phyloP scores from a whole-genome alignment of 257 asterid species.

The Nicotiana tabacum region DNA sequence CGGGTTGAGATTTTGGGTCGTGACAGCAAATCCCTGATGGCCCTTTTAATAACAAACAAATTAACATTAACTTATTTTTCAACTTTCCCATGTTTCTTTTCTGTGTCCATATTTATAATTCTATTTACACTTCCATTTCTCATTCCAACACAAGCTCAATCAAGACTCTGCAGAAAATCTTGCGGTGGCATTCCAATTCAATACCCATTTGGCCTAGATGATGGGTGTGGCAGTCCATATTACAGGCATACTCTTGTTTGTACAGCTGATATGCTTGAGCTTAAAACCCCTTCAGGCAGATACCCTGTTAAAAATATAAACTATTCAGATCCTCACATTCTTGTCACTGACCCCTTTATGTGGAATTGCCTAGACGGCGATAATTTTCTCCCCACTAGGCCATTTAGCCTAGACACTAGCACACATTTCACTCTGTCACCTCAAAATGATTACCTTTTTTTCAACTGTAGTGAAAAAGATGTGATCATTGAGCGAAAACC shows the following conservation, averaged over 20 bases:
- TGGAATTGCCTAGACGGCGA: slow-evolving; percentile 71
- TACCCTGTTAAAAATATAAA: slow-evolving; percentile 55
- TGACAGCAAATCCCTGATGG: neutral
- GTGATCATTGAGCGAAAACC: slow-evolving; percentile 75
- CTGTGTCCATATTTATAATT: neutral
- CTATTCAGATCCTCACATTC: slow-evolving; percentile 76
- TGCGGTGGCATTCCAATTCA: slow-evolving; percentile 68
- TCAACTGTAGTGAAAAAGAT: slow-evolving; percentile 66
- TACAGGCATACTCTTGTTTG: slow-evolving; percentile 61
- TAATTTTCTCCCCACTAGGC: slow-evolving; percentile 53
- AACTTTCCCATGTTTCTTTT: too few relatives aligned
- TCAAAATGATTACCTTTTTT: slow-evolving; percentile 77
- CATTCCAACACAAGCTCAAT: slow-evolving; percentile 28
- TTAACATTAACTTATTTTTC: neutral
- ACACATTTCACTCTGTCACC: slow-evolving; percentile 57
- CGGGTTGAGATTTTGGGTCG: too few relatives aligned
- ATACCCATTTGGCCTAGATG: slow-evolving; percentile 90
- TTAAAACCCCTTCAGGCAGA: slow-evolving; percentile 77
- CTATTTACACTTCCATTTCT: slow-evolving; percentile 15
- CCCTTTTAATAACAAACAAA: neutral
- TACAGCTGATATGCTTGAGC: slow-evolving; percentile 40
- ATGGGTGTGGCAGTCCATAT: slow-evolving; percentile 90
- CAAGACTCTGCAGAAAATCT: slow-evolving; percentile 49
- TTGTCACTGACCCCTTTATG: slow-evolving; percentile 65
- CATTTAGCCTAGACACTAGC: slow-evolving; percentile 84